phyloP scores from a whole-genome alignment of 1,139 yeast species.

The Yamadazyma mexicana region DNA sequence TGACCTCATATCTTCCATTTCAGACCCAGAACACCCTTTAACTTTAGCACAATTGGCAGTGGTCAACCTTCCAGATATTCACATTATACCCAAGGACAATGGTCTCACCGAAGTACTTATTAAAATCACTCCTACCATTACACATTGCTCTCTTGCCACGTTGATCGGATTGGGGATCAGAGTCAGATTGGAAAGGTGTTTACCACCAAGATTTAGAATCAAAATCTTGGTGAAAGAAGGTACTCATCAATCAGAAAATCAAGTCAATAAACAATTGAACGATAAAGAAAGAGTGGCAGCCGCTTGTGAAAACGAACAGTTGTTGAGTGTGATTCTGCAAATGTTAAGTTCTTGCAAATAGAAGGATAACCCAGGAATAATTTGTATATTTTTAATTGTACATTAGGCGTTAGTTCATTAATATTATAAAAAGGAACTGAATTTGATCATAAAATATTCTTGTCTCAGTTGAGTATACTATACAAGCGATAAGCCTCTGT shows the following conservation, averaged over 20 bases:
- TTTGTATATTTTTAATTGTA: slow-evolving; percentile 4
- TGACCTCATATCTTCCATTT: slow-evolving; percentile 77
- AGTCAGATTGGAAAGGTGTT: slow-evolving; percentile 84
- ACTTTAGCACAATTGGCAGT: slow-evolving; percentile 94
- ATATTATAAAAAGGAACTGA: neutral
- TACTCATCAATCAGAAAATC: slow-evolving; percentile 92
- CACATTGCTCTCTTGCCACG: slow-evolving; percentile 96
- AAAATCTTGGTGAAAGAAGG: slow-evolving; percentile 84
- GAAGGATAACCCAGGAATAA: neutral
- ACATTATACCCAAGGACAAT: slow-evolving; percentile 47
- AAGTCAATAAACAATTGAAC: slow-evolving; percentile 93
- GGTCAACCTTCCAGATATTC: slow-evolving; percentile 80
- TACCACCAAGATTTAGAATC: slow-evolving; percentile 83
- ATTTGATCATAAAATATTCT: neutral
- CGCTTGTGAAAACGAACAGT: slow-evolving; percentile 95
- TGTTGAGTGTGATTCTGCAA: slow-evolving; percentile 81
- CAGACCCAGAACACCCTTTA: slow-evolving; percentile 97
- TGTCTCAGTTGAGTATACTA: slow-evolving; percentile 10
- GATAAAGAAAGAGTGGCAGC: slow-evolving; percentile 98
- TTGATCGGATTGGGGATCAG: slow-evolving; percentile 93
- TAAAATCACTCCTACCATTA: slow-evolving; percentile 93
- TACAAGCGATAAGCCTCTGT: slow-evolving; percentile 21
- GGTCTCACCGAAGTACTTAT: slow-evolving; percentile 77
- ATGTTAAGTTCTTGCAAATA: slow-evolving; percentile 82
- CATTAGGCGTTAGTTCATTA: slow-evolving; percentile 12